phyloP scores from a whole-genome alignment of 2,329 filamentous ascomycete genomes.

The Fusarium abutilonis region DNA sequence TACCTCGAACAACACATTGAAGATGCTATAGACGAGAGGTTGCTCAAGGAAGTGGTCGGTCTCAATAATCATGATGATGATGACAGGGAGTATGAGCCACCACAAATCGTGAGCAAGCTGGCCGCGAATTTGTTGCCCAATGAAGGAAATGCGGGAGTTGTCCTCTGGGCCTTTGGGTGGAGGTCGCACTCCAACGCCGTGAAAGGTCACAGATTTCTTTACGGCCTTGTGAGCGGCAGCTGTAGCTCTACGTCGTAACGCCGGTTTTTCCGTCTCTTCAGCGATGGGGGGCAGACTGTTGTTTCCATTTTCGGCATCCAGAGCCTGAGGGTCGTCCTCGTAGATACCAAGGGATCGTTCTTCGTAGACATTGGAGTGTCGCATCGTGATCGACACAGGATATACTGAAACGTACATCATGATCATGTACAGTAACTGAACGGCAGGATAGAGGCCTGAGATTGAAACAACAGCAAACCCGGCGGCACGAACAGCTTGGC shows the following conservation, averaged over 20 bases:
- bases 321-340: conserved; percentile 48
- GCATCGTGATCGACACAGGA: conserved; percentile 70
- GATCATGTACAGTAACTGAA: conserved; percentile 69
- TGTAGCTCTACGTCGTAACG: conserved; percentile 39
- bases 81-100: conserved; percentile 69
- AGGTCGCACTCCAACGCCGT: conserved; percentile 55
- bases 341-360: conserved; percentile 73
- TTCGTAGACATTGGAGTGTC: conserved; percentile 77
- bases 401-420: conserved; percentile 75
- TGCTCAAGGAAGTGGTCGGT: conserved; percentile 62
- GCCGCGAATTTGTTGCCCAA: conserved; percentile 67
- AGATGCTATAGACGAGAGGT: conserved; percentile 64
- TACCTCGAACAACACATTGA: conserved; percentile 69
- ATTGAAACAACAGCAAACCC: conserved; percentile 74
- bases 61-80: conserved; percentile 70
- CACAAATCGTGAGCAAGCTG: conserved; percentile 75
- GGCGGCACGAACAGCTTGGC: conserved; percentile 67
- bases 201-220: conserved; percentile 53
- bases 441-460: conserved; percentile 63
- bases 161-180: conserved; percentile 40
- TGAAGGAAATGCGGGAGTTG: conserved; percentile 57
- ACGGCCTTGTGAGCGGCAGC: conserved; percentile 50
- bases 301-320: conserved; percentile 39
- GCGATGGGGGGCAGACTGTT: conserved; percentile 40
- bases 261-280: conserved; percentile 40